Conservation (phyloP, 768 basidiomycete species). For the Leccinum sublutescens region DNA sequence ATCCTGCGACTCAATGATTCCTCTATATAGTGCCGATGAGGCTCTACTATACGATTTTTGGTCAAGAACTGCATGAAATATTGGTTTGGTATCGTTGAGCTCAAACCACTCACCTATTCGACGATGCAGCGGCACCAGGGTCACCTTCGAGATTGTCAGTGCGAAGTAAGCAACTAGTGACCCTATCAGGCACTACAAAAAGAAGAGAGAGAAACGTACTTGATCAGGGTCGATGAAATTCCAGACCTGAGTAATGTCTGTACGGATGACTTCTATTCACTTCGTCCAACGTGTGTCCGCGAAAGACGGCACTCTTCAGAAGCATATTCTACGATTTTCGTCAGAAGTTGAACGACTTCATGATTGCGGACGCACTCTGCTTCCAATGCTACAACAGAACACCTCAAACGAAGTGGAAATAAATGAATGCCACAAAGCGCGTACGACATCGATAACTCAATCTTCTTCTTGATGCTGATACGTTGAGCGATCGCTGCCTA, state of each 20-base stretch:
- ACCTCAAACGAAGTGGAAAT: not conserved
- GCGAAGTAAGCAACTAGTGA: not conserved
- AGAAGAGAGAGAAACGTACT: too few species aligned
- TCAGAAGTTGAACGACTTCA: not conserved
- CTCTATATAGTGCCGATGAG: not conserved
- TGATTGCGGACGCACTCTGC: not conserved
- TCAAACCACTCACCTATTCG: conserved; percentile 1
- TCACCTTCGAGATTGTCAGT: not conserved
- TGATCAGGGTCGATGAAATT: not conserved
- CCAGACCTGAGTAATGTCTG: too few species aligned
- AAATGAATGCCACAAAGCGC: not conserved
- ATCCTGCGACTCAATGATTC: not conserved
- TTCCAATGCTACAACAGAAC: not conserved
- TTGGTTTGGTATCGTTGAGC: not conserved
- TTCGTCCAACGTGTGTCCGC: too few species aligned
- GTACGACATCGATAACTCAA: not conserved
- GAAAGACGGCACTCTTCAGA: not conserved
- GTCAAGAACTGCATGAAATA: not conserved
- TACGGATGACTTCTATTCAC: too few species aligned
- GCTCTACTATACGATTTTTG: conserved; percentile 4
- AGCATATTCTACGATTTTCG: not conserved
- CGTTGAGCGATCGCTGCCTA: not conserved
- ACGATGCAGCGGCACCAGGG: not conserved
- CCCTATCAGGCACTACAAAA: not conserved
- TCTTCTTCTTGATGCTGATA: not conserved